These are phyloP conservation scores for Calonectria hongkongensis DNA, from an alignment of 2,329 filamentous ascomycete genomes.

Conservation along the genomic window DNA sequence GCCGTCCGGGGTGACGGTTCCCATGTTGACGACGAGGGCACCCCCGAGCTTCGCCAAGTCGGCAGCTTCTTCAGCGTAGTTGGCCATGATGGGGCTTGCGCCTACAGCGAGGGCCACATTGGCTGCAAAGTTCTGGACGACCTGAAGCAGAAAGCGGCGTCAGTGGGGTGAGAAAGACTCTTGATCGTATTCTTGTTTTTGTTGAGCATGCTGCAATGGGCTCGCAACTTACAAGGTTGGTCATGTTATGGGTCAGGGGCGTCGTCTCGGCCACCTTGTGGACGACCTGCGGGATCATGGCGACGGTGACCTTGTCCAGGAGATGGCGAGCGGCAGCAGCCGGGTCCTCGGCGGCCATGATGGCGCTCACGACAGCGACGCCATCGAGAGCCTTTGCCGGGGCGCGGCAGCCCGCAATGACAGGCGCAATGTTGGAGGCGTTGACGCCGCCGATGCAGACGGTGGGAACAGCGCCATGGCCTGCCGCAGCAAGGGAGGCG, in stretches of 20 bases:
- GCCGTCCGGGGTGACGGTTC: constrained; percentile 87
- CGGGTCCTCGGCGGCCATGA: constrained; percentile 84
- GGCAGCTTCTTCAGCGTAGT: constrained; percentile 86
- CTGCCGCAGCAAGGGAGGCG: constrained; percentile 71
- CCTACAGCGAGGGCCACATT: constrained; percentile 91
- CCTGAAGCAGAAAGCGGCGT: constrained; percentile 56
- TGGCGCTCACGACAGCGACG: constrained; percentile 91
- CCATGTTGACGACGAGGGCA: constrained; percentile 94
- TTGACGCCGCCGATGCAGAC: constrained; percentile 96
- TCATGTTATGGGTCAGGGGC: constrained; percentile 96
- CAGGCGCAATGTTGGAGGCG: constrained; percentile 81
- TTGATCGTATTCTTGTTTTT: not conserved
- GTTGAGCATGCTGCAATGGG: too few species aligned
- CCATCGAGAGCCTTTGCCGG: constrained; percentile 81
- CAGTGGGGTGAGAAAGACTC: too few species aligned
- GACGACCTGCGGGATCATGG: constrained; percentile 72
- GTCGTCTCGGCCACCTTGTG: constrained; percentile 75
- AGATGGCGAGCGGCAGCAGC: constrained; percentile 77
- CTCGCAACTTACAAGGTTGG: constrained; percentile 79
- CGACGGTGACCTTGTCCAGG: constrained; percentile 64
- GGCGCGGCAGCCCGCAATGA: constrained; percentile 80
- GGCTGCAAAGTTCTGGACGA: constrained; percentile 95
- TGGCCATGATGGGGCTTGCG: constrained; percentile 95
- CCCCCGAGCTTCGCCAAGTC: constrained; percentile 88
- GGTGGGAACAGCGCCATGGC: constrained; percentile 70